Evolutionary conservation across 1,284 basidiomycete species (phyloP).

Genomic region (Macrocystidia cucumis): DNA sequence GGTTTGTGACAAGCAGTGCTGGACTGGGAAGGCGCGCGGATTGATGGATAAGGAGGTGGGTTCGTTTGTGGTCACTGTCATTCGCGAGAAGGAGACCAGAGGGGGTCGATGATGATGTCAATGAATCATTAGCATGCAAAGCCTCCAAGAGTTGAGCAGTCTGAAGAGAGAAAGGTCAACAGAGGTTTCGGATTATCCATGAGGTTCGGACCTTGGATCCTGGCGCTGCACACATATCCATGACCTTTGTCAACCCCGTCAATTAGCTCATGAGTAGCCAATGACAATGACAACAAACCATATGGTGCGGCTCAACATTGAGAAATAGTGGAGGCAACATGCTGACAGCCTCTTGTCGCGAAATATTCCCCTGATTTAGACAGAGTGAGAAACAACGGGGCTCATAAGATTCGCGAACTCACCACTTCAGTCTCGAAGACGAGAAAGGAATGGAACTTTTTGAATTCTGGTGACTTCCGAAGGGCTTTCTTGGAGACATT

Average conservation of each 20-base stretch:
- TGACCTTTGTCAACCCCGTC: constrained; percentile 48
- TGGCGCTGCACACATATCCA: constrained; percentile 99
- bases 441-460: constrained; percentile 93
- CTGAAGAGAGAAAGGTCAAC: too few relatives aligned
- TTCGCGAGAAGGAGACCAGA: constrained; percentile 83
- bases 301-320: constrained; percentile 89
- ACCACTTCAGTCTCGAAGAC: constrained; percentile 98
- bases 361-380: constrained; percentile 82
- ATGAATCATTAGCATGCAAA: constrained; percentile 65
- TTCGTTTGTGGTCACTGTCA: constrained; percentile 90
- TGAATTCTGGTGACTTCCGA: constrained; percentile 90
- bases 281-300: constrained; percentile 42
- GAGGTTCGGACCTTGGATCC: constrained; percentile 73
- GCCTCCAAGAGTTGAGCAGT: constrained; percentile 91
- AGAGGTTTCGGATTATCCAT: too few relatives aligned
- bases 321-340: constrained; percentile 97
- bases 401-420: constrained; percentile 22
- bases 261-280: constrained; percentile 5
- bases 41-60: constrained; percentile 97
- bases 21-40: constrained; percentile 92
- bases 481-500: constrained; percentile 88
- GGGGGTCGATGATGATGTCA: constrained; percentile 56
- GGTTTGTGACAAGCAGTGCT: constrained; percentile 91
- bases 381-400: background rate
- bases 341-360: constrained; percentile 95